phyloP scores from a whole-genome alignment of 208 protist species.

The Trypanosoma mega region DNA sequence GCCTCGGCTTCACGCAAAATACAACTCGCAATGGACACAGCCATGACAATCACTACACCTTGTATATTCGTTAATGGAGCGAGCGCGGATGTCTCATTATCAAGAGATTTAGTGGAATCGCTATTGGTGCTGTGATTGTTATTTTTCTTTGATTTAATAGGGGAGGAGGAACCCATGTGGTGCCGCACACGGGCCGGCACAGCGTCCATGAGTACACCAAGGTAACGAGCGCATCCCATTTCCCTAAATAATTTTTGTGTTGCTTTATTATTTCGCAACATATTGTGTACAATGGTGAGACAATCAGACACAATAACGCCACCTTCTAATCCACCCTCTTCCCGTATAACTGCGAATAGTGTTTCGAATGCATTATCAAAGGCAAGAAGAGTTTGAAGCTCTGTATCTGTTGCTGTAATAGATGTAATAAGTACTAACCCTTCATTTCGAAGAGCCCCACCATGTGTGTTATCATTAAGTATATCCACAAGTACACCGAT shows the following conservation, averaged over 20 bases:
- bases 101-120: not conserved
- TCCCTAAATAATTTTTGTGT: conserved; percentile 86
- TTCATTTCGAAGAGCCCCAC: conserved; percentile 48
- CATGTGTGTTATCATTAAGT: conserved; percentile 48
- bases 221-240: conserved; percentile 60
- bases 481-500: conserved; percentile 58
- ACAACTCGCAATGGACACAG: conserved; percentile 53
- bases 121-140: no score
- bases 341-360: conserved; percentile 57
- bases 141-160: no score
- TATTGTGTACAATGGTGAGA: conserved; percentile 79
- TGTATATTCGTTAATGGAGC: conserved; percentile 13
- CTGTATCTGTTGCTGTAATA: conserved; percentile 60
- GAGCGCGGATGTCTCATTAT: not conserved
- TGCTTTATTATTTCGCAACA: conserved; percentile 79
- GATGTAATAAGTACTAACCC: conserved; percentile 60
- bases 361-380: conserved; percentile 83
- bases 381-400: conserved; percentile 78
- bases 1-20: conserved; percentile 48
- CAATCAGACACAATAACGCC: conserved; percentile 70
- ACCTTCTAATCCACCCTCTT: conserved; percentile 47
- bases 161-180: no score
- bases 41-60: conserved; percentile 37
- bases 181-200: conserved; percentile 30
- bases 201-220: conserved; percentile 53